These are phyloP conservation scores for Alternaria ethzedia DNA, from an alignment of 2,329 filamentous ascomycete genomes.

Conservation along the genomic window DNA sequence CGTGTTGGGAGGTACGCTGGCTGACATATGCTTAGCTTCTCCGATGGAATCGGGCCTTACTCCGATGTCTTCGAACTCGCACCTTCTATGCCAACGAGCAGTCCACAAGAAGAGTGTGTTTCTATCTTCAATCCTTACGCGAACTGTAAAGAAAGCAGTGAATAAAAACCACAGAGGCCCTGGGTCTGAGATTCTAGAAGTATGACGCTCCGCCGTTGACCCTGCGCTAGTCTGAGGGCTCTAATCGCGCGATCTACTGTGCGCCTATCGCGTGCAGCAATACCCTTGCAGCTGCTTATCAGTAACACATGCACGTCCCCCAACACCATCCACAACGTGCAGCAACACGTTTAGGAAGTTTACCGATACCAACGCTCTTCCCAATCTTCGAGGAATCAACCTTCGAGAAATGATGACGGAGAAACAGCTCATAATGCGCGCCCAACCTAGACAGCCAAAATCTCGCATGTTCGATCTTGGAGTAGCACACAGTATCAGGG, in stretches of 20 bases:
- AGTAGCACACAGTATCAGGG: background rate
- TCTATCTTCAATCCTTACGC: background rate
- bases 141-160: background rate
- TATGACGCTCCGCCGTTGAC: slow-evolving; percentile 31
- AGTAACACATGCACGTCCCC: slow-evolving; percentile 22
- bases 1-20: slow-evolving; percentile 33
- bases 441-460: background rate
- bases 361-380: background rate
- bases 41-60: slow-evolving; percentile 3
- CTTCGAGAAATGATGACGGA: background rate
- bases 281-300: slow-evolving; percentile 30
- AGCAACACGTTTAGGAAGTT: slow-evolving; percentile 1
- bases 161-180: background rate
- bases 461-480: background rate
- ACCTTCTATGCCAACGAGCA: background rate
- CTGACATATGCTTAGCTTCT: slow-evolving; percentile 33
- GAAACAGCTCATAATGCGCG: background rate
- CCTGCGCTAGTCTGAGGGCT: slow-evolving; percentile 38
- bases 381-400: background rate
- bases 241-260: slow-evolving; percentile 30
- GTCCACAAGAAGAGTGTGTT: background rate
- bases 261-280: slow-evolving; percentile 13
- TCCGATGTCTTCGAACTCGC: slow-evolving; percentile 1
- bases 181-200: slow-evolving; percentile 8
- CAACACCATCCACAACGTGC: slow-evolving; percentile 4